A percentile compares a stretch with the other conserved stretches of the same genome.
Conservation (phyloP, 305 asterid species). For the Stenogyne calaminthoides region DNA sequence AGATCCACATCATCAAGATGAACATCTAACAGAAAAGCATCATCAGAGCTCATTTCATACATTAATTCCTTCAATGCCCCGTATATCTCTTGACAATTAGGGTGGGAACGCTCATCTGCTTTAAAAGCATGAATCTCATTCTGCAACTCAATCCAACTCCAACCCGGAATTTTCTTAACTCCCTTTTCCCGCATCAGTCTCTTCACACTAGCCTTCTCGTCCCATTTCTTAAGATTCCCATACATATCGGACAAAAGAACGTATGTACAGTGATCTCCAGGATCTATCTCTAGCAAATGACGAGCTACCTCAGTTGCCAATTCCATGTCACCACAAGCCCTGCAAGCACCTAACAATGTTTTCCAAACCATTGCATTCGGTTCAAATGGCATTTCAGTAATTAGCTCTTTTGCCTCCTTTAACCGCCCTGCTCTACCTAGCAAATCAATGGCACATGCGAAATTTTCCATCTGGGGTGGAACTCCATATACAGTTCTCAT, state of each 20-base stretch:
- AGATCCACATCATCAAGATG: slow-evolving; percentile 37
- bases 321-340: slow-evolving; percentile 73
- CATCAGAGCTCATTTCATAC: slow-evolving; percentile 44
- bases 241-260: slow-evolving; percentile 84
- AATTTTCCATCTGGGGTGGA: slow-evolving; percentile 79
- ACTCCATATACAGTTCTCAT: slow-evolving; percentile 70
- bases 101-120: slow-evolving; percentile 73
- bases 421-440: slow-evolving; percentile 76
- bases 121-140: slow-evolving; percentile 69
- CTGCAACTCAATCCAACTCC: slow-evolving; percentile 86
- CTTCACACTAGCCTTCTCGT: slow-evolving; percentile 70
- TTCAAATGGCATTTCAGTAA: slow-evolving; percentile 65
- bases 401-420: slow-evolving; percentile 56
- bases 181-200: slow-evolving; percentile 72
- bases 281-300: slow-evolving; percentile 62
- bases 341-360: slow-evolving; percentile 68
- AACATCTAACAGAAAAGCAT: slow-evolving; percentile 12
- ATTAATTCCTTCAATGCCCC: slow-evolving; percentile 44
- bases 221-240: slow-evolving; percentile 73
- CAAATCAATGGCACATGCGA: slow-evolving; percentile 80
- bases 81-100: slow-evolving; percentile 53
- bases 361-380: slow-evolving; percentile 78
- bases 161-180: slow-evolving; percentile 82
- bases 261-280: slow-evolving; percentile 81
- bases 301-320: slow-evolving; percentile 62